Percentiles rank a stretch among this genome's conserved stretches.
These are phyloP conservation scores for Clonostachys byssicola DNA, from an alignment of 2,329 filamentous ascomycete species.

Conservation along the genomic window DNA sequence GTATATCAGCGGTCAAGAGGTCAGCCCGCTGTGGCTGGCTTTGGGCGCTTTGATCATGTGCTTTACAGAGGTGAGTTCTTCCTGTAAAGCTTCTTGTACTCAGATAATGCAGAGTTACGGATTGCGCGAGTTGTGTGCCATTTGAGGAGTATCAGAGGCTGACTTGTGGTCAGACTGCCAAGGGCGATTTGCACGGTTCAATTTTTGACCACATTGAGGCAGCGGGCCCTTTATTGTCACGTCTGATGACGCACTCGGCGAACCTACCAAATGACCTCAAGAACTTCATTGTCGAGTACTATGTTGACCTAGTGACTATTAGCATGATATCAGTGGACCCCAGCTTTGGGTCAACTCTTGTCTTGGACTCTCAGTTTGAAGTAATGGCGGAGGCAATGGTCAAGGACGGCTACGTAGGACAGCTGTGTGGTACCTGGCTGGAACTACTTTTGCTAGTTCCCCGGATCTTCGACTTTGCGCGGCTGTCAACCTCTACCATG, in stretches of 20 bases:
- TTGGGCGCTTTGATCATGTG: conserved; percentile 30
- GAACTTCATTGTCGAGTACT: conserved; percentile 33
- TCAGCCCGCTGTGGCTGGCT: conserved; percentile 18
- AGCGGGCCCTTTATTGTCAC: conserved; percentile 22
- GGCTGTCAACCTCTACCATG: conserved; percentile 11
- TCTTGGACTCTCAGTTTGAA: conserved; percentile 11
- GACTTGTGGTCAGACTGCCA: conserved; percentile 1
- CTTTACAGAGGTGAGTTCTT: conserved; percentile 27
- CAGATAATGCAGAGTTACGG: too few relatives aligned
- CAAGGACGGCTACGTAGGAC: conserved; percentile 11
- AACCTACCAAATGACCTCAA: conserved; percentile 21
- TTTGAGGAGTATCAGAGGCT: too few relatives aligned
- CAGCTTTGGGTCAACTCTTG: conserved; percentile 5
- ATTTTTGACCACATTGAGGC: conserved; percentile 32
- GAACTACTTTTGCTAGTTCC: conserved; percentile 15
- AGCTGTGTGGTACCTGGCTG: conserved; percentile 17
- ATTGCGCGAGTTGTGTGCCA: too few relatives aligned
- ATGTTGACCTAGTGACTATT: conserved; percentile 28
- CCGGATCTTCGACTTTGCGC: conserved; percentile 24
- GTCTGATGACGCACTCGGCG: conserved; percentile 17
- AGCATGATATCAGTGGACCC: conserved; percentile 32
- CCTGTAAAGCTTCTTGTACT: too few relatives aligned
- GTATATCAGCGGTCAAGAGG: conserved; percentile 8
- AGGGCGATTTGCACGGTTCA: conserved; percentile 29
- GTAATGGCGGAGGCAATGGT: conserved; percentile 8